Percentiles rank a stretch among this genome's conserved stretches.
Evolutionary conservation across 2,329 filamentous ascomycete genomes (phyloP).

Genomic region (Trichoderma lentiforme): DNA sequence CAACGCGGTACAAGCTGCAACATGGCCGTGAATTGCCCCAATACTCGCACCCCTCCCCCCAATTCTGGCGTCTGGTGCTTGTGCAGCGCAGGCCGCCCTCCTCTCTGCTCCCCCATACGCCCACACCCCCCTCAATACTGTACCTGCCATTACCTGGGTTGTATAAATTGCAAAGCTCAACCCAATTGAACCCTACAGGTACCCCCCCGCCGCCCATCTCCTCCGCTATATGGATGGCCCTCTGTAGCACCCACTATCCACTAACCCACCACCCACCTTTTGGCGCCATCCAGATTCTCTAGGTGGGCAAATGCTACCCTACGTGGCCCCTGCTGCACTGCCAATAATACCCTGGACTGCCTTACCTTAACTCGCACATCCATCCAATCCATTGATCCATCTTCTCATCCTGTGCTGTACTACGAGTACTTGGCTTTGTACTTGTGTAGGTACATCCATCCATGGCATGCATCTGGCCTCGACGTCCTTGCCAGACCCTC

Average conservation of each 20-base stretch:
- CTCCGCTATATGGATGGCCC: not conserved
- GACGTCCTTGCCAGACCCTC: conserved; percentile 26
- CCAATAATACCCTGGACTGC: not conserved
- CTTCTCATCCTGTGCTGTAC: not conserved
- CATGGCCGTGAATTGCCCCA: not conserved
- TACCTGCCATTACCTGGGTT: not conserved
- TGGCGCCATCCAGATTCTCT: conserved; percentile 8
- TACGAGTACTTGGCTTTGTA: not conserved
- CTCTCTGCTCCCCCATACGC: not conserved
- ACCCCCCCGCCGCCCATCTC: not conserved
- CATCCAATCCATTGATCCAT: not conserved
- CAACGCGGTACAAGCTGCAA: conserved; percentile 10
- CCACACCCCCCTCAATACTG: not conserved
- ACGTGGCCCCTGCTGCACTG: not conserved
- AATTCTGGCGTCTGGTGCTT: not conserved
- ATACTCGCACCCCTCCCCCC: not conserved
- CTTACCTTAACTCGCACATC: not conserved
- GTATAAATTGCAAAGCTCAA: not conserved
- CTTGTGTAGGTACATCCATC: conserved; percentile 8
- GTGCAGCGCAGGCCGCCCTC: not conserved
- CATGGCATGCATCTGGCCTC: conserved; percentile 26
- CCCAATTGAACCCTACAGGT: not conserved
- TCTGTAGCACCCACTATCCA: not conserved
- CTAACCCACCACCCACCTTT: not conserved
- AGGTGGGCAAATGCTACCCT: conserved; percentile 8